Evolutionary conservation across 2,329 filamentous ascomycete species (phyloP), one percentile per base, ranked within the genome.

Genomic region (Fusarium cicatricum): DNA sequence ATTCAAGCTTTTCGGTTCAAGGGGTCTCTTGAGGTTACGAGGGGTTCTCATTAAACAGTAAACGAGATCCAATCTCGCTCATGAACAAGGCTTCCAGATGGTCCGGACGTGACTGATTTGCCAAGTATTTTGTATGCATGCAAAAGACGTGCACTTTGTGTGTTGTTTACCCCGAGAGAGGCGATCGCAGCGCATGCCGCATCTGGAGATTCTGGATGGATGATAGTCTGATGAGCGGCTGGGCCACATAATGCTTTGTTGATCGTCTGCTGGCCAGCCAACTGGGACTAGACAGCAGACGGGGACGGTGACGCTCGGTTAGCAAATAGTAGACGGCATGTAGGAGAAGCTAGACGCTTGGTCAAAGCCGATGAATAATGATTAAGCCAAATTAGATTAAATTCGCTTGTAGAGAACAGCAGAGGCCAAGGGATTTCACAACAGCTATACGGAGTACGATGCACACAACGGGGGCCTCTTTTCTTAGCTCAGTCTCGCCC

Each of bases 51-150:
- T n/a, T 23, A 32, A 36, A 41, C 29, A 31, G 42, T 26, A 45
- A 56, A 48, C 59, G 51, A 52, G 42, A 63, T 56, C 36, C 36
- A 62, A 60, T 60, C 38, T 62, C 52, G 50, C 39, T 26, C 42
- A 28, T 23, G 15, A 43, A 40, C 39, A 38, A 63, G 55, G 55
- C 50, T 40, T 38, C 41, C 21, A 15, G 49, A 15, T 15, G 23
- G 17, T 32, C 34, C 26, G 38, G 54, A 47, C 31, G 37, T 47
- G 37, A 21, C 26, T 29, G 29, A 32, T 32, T n/a, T 41, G 21
- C 49, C 33, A 37, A 46, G 48, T 32, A 11, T 7, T 32, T 32
- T 12, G 9, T 26, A 26, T 8, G 23, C 9, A 26, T 26, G 23
- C n/a, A n/a, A n/a, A n/a, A n/a, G n/a, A n/a, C 23, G 23, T 26